A percentile compares a stretch with the other conserved stretches of the same genome.
phyloP scores from a whole-genome alignment of 1,284 basidiomycete species.

The Neotropicomus parvogracilis region DNA sequence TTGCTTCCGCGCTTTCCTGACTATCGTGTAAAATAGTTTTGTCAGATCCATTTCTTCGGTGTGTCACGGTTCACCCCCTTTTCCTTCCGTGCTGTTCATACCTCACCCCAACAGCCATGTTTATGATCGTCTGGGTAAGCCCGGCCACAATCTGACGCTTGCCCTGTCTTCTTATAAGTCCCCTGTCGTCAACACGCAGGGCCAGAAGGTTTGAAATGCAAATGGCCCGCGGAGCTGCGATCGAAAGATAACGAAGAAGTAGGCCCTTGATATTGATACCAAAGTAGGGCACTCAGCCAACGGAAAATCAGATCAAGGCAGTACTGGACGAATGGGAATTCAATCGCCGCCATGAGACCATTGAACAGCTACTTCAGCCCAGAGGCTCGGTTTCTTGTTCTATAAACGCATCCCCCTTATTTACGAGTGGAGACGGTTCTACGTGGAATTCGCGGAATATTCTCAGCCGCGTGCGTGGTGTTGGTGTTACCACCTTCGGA shows the following conservation, averaged over 20 bases:
- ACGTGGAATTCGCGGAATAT: slow-evolving; percentile 24
- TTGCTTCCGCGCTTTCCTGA: slow-evolving; percentile 11
- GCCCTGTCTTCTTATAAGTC: slow-evolving; percentile 9
- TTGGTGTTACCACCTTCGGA: slow-evolving; percentile 34
- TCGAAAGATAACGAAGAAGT: slow-evolving; percentile 55
- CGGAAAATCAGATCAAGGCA: slow-evolving; percentile 42
- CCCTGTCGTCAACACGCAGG: slow-evolving; percentile 35
- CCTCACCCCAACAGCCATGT: slow-evolving; percentile 45
- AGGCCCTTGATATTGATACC: slow-evolving; percentile 22
- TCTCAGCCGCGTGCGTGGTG: slow-evolving; percentile 35
- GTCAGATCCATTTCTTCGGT: slow-evolving; percentile 72
- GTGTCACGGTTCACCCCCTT: slow-evolving; percentile 21
- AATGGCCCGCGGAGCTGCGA: slow-evolving; percentile 41
- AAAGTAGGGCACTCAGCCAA: slow-evolving; percentile 21
- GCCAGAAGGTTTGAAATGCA: slow-evolving; percentile 46
- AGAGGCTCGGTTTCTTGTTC: slow-evolving; percentile 45
- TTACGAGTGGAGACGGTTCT: slow-evolving; percentile 33
- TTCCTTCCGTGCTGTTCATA: slow-evolving; percentile 11
- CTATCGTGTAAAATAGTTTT: slow-evolving; percentile 47
- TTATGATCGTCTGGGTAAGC: slow-evolving; percentile 70
- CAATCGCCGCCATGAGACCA: slow-evolving; percentile 42
- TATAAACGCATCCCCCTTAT: slow-evolving; percentile 49
- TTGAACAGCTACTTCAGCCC: slow-evolving; percentile 45
- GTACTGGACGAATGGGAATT: slow-evolving; percentile 43
- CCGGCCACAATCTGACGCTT: slow-evolving; percentile 8